Conservation (phyloP, 257 asterid species). For the Solanum corneliomulleri region DNA sequence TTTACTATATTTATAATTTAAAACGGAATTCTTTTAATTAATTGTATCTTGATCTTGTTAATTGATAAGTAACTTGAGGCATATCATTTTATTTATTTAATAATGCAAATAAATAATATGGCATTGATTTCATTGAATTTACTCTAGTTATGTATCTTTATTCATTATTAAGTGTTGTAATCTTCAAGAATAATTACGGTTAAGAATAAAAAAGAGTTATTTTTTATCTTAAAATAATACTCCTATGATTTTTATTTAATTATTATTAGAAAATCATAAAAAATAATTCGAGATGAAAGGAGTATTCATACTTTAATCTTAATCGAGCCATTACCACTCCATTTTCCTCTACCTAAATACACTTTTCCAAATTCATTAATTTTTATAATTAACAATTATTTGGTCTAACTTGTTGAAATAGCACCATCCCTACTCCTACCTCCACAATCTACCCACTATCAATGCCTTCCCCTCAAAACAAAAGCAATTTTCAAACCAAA, state of each 20-base stretch:
- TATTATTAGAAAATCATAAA: not conserved
- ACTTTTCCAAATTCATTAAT: not conserved
- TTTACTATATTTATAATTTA: too few relatives aligned
- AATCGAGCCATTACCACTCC: not conserved
- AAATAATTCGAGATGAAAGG: not conserved
- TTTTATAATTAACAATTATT: not conserved
- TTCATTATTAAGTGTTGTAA: not conserved
- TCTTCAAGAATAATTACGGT: not conserved
- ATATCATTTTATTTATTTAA: too few relatives aligned
- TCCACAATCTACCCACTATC: not conserved
- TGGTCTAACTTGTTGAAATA: not conserved
- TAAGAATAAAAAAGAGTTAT: not conserved
- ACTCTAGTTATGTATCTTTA: not conserved
- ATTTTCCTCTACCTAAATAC: not conserved
- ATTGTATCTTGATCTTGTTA: too few relatives aligned
- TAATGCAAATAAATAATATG: too few relatives aligned
- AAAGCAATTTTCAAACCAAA: not conserved
- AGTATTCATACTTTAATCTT: not conserved
- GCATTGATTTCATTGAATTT: too few relatives aligned
- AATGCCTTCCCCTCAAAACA: not conserved
- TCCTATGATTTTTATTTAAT: not conserved
- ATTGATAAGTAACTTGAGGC: too few relatives aligned
- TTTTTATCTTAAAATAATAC: too few relatives aligned
- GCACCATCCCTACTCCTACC: conserved; percentile 2
- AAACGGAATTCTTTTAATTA: too few relatives aligned